Evolutionary conservation across 2,329 filamentous ascomycete species (phyloP).

Genomic region (Penicillium sp.): DNA sequence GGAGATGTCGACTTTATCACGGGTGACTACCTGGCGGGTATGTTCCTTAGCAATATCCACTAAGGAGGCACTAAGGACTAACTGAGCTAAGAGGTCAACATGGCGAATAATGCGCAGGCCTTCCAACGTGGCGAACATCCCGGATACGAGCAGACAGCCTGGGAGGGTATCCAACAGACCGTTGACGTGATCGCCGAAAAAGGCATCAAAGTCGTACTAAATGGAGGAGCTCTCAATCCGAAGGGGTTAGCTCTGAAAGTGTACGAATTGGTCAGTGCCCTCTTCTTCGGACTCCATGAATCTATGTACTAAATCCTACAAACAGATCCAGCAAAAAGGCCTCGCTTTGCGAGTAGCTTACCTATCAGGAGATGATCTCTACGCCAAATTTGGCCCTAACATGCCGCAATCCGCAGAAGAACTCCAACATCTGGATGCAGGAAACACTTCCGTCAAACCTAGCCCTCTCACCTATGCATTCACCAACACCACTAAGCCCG

Average conservation of each 20-base stretch:
- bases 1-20: slow-evolving; percentile 53
- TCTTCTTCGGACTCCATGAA: no score
- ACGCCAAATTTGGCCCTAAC: slow-evolving; percentile 33
- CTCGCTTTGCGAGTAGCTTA: slow-evolving; percentile 47
- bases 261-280: slow-evolving; percentile 37
- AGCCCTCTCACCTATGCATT: slow-evolving; percentile 41
- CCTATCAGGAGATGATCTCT: slow-evolving; percentile 49
- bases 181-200: slow-evolving; percentile 50
- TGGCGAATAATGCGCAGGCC: slow-evolving; percentile 48
- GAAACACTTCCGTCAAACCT: slow-evolving; percentile 39
- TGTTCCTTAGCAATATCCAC: slow-evolving; percentile 8
- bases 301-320: not conserved
- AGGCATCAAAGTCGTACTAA: slow-evolving; percentile 56
- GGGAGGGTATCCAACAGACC: slow-evolving; percentile 50
- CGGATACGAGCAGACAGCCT: slow-evolving; percentile 50
- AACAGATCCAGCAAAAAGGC: slow-evolving; percentile 35
- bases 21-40: slow-evolving; percentile 54
- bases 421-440: slow-evolving; percentile 45
- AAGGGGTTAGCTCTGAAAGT: slow-evolving; percentile 52
- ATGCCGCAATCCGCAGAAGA: slow-evolving; percentile 35
- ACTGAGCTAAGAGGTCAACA: slow-evolving; percentile 42
- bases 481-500: slow-evolving; percentile 40
- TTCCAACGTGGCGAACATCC: slow-evolving; percentile 43
- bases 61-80: slow-evolving; percentile 5
- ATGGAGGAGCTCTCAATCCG: slow-evolving; percentile 59